phyloP scores from a whole-genome alignment of 1,139 yeast species.

The Taphrina betulina region DNA sequence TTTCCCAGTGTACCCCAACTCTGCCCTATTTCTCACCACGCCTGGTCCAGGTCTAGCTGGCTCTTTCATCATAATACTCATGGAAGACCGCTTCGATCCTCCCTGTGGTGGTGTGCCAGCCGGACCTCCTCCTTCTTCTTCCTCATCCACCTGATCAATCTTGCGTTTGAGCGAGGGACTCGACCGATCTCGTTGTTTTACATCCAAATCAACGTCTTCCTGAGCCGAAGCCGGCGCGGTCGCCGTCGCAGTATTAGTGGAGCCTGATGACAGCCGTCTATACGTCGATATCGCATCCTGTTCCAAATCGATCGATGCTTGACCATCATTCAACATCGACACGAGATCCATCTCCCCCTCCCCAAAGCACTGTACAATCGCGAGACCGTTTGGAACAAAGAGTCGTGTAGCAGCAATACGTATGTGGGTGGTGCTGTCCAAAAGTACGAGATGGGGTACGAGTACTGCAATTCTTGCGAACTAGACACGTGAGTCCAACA shows the following conservation, averaged over 20 bases:
- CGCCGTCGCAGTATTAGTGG: not conserved
- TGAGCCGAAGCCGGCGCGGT: slow-evolving; percentile 1
- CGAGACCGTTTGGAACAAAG: too few species aligned
- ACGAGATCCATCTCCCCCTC: slow-evolving; percentile 27
- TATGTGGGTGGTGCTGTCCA: too few species aligned
- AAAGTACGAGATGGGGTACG: too few species aligned
- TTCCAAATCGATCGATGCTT: slow-evolving; percentile 10
- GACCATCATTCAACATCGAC: slow-evolving; percentile 14
- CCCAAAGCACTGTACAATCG: too few species aligned
- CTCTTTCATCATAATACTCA: too few species aligned
- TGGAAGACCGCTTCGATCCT: too few species aligned
- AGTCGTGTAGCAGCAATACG: too few species aligned
- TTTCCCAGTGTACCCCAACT: slow-evolving; percentile 6
- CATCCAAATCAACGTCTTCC: not conserved
- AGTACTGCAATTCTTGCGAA: too few species aligned
- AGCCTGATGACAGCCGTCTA: slow-evolving; percentile 22
- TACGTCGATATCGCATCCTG: slow-evolving; percentile 13
- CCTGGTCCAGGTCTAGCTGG: not conserved
- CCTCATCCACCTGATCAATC: slow-evolving; percentile 1
- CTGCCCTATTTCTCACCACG: not conserved
- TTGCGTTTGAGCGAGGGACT: not conserved
- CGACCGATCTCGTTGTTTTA: too few species aligned
- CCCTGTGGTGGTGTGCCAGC: not conserved
- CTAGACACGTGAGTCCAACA: too few species aligned
- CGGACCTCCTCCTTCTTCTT: not conserved